Base-by-base conservation (phyloP, 352 stramenopile species). In the Pythium chondricola region DNA sequence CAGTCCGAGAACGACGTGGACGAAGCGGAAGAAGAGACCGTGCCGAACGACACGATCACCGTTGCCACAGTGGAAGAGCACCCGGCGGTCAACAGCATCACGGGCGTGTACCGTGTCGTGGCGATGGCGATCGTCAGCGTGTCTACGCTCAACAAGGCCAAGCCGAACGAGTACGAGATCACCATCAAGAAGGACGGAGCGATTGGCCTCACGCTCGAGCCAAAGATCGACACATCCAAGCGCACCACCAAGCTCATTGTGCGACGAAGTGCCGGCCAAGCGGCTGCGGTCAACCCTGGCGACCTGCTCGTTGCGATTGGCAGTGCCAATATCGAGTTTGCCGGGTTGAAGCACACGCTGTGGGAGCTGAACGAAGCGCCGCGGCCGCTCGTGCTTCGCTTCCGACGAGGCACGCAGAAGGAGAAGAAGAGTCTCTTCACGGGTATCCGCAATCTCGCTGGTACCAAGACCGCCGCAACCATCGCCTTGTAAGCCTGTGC, bases 161-260 rank as follows among this genome's bases (percentile, higher is more conserved):
- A 89, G 55, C 64, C 81, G 9, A 92, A 92, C 46, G 81, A 92
- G 50, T 92, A 92, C 41, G 75, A 89, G 55, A 67, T 92, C 39
- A 66, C 56, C n/a, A 83, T 92, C 60, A 56, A 61, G 22, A 65
- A 66, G 27, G 63, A 69, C 32, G 81, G 81, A 1, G 53, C 58
- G 5, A 79, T 92, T 46, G 81, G 81, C 16, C 76, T 92, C 35
- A 32, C 72, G 37, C 33, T 69, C 59, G 76, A 81, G 7, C 71
- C 77, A 0, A 66, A 61, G 33, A 59, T 51, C 2, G 49, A 74
- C 17, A n/a, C 50, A 2, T 63, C 60, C 22, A 82, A 73, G 54
- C 67, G 71, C 39, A 81, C 64, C 25, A 81, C 73, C 8, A 73
- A 74, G 49, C 67, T 92, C 25, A 88, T 92, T 61, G 81, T 92